These are phyloP conservation scores for Flaveria linearis DNA, from an alignment of 129 eudicot genomes.

Conservation along the genomic window DNA sequence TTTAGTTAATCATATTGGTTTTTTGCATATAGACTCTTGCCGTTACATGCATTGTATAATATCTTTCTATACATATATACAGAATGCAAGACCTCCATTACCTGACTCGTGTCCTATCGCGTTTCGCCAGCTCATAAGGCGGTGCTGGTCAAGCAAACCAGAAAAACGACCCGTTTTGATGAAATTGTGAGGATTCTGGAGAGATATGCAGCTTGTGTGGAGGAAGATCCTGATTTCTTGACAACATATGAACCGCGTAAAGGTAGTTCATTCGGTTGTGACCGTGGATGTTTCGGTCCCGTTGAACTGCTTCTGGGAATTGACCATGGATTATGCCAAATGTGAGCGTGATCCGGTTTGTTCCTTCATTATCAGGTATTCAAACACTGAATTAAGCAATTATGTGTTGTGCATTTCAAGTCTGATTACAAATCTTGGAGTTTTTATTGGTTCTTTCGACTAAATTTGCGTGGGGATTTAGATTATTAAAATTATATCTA, in stretches of 20 bases:
- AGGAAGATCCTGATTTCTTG: conserved; percentile 73
- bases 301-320: conserved; percentile 18
- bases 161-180: conserved; percentile 66
- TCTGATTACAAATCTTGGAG: conserved; percentile 15
- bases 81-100: conserved; percentile 93
- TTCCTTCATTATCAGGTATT: conserved; percentile 26
- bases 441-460: conserved; percentile 3
- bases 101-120: conserved; percentile 69
- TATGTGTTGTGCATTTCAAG: conserved; percentile 6
- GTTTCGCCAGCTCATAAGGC: conserved; percentile 61
- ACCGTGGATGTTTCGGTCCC: conserved; percentile 54
- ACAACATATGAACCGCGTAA: conserved; percentile 43
- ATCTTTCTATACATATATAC: conserved; percentile 19
- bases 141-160: conserved; percentile 90
- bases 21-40: not conserved
- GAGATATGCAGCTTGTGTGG: conserved; percentile 53
- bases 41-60: not conserved
- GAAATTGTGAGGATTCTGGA: conserved; percentile 71
- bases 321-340: conserved; percentile 27
- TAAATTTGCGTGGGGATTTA: conserved; percentile 3
- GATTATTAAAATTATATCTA: not conserved
- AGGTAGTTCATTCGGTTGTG: conserved; percentile 36
- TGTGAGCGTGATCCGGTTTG: conserved; percentile 35
- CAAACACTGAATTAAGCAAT: not conserved
- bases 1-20: not conserved